A percentile compares a stretch with the other conserved stretches of the same genome.
phyloP scores from a whole-genome alignment of 305 asterid species.

The Fraxinus sp. region DNA sequence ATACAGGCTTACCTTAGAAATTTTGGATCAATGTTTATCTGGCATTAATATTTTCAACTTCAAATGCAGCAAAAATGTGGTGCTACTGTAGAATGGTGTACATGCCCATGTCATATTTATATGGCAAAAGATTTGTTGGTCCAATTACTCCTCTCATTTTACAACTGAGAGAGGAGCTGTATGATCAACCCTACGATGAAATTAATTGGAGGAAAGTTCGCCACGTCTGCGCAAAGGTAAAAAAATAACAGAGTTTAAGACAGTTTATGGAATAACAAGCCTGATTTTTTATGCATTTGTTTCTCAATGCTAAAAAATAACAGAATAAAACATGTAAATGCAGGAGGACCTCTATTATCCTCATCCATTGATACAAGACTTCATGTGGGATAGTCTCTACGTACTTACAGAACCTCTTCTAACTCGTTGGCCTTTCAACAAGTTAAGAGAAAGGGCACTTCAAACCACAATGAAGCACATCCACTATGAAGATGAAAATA shows the following conservation, averaged over 20 bases:
- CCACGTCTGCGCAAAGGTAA: slow-evolving; percentile 78
- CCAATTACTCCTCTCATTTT: slow-evolving; percentile 75
- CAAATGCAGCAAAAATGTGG: slow-evolving; percentile 81
- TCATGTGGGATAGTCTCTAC: slow-evolving; percentile 81
- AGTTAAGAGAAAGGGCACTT: slow-evolving; percentile 77
- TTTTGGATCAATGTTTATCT: not conserved
- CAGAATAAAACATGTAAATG: slow-evolving; percentile 2
- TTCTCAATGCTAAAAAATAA: not conserved
- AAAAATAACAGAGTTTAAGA: not conserved
- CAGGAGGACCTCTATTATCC: slow-evolving; percentile 95
- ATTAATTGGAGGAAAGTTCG: slow-evolving; percentile 71
- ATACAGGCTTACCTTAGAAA: not conserved
- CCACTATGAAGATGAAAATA: slow-evolving; percentile 87
- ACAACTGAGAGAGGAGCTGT: slow-evolving; percentile 68
- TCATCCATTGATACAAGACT: slow-evolving; percentile 79
- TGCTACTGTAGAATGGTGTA: slow-evolving; percentile 83
- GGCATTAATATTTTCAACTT: not conserved
- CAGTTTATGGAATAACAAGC: not conserved
- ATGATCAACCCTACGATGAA: slow-evolving; percentile 55
- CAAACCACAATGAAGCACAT: slow-evolving; percentile 76
- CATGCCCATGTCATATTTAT: slow-evolving; percentile 92
- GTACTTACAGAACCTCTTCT: slow-evolving; percentile 67
- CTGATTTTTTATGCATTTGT: not conserved
- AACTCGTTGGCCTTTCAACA: slow-evolving; percentile 82
- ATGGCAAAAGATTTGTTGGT: slow-evolving; percentile 81